These are phyloP conservation scores for Corylus americana DNA, from an alignment of 306 rosid genomes.

Conservation along the genomic window DNA sequence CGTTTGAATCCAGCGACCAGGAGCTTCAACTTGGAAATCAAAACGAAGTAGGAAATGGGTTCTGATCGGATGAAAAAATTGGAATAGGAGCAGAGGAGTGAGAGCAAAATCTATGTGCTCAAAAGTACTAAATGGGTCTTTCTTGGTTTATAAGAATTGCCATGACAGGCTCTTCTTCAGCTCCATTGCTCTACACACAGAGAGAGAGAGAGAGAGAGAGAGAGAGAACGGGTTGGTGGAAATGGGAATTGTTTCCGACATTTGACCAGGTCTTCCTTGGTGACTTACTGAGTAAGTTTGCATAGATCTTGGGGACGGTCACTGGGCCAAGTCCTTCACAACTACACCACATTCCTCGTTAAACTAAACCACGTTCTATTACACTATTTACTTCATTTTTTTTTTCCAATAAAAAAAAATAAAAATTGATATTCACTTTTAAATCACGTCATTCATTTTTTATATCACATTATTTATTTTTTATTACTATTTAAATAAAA, in stretches of 20 bases:
- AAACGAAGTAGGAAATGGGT: slow-evolving; percentile 1
- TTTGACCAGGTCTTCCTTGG: slow-evolving; percentile 17
- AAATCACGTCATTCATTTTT: no score
- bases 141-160: not conserved
- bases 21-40: not conserved
- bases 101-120: not conserved
- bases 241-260: not conserved
- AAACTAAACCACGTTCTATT: no score
- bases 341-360: no score
- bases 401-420: no score
- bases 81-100: not conserved
- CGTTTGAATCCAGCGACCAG: not conserved
- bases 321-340: no score
- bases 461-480: no score
- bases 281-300: slow-evolving; percentile 28
- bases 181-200: not conserved
- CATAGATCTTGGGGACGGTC: not conserved
- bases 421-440: no score
- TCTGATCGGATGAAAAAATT: not conserved
- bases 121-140: not conserved
- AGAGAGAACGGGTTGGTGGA: not conserved
- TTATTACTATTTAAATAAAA: no score
- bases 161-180: not conserved
- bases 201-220: not conserved
- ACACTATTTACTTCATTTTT: no score